phyloP scores from a whole-genome alignment of 1,284 basidiomycete genomes.

The Mrakiaceae sp. region DNA sequence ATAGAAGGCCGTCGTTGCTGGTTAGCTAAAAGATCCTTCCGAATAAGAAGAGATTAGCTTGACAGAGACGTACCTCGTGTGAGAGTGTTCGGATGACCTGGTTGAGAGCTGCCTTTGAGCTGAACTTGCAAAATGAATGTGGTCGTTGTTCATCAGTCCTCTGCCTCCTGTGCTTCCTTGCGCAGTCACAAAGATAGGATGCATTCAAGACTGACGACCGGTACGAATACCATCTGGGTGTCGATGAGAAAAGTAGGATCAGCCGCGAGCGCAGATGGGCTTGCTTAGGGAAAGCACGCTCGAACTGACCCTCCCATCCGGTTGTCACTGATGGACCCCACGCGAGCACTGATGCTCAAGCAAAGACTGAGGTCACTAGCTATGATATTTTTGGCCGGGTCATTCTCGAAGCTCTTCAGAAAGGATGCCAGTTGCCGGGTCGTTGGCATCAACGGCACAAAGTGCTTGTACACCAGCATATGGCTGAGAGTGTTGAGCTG shows the following conservation, averaged over 20 bases:
- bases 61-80: constrained; percentile 42
- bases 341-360: constrained; percentile 38
- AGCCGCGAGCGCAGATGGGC: background rate
- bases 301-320: constrained; percentile 31
- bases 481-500: constrained; percentile 42
- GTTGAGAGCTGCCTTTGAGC: constrained; percentile 61
- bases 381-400: constrained; percentile 34
- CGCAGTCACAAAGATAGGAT: too few species aligned
- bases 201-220: constrained; percentile 36
- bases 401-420: constrained; percentile 21
- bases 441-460: constrained; percentile 39
- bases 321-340: constrained; percentile 40
- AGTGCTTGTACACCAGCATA: constrained; percentile 41
- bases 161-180: too few species aligned
- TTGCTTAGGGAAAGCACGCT: too few species aligned
- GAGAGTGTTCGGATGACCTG: constrained; percentile 59
- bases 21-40: too few species aligned
- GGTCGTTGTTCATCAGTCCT: too few species aligned
- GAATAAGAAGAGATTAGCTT: too few species aligned
- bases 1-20: too few species aligned
- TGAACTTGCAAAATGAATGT: constrained; percentile 8
- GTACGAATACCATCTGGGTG: constrained; percentile 54
- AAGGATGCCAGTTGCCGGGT: constrained; percentile 24
- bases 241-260: background rate
- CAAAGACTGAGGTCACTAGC: constrained; percentile 31